Evolutionary conservation across 768 basidiomycete species (phyloP).

Genomic region (Trametes cingulata): DNA sequence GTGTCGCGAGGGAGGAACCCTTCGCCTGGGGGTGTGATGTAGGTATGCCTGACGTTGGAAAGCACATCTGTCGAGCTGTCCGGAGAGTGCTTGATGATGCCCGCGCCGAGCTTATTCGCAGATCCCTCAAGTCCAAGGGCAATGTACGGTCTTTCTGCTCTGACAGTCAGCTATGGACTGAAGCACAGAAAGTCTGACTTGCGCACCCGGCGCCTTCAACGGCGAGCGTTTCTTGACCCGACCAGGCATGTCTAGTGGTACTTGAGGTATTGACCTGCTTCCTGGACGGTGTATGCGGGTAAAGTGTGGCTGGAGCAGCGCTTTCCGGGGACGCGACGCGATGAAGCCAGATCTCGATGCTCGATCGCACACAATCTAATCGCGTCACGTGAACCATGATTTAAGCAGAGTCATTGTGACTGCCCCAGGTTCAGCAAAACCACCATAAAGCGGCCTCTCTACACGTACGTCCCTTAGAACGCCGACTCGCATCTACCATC

Average conservation of each 20-base stretch:
- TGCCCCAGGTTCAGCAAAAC: background rate
- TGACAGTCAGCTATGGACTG: background rate
- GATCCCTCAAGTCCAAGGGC: conserved; percentile 98
- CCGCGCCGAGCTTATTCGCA: conserved; percentile 96
- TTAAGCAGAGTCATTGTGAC: conserved; percentile 21
- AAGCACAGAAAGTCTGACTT: background rate
- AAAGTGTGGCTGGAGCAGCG: background rate
- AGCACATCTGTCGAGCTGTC: conserved; percentile 76
- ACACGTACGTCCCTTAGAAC: background rate
- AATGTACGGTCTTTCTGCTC: conserved; percentile 65
- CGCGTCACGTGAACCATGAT: conserved; percentile 13
- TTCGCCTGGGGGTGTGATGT: conserved; percentile 97
- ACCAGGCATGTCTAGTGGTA: conserved; percentile 23
- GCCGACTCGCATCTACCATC: background rate
- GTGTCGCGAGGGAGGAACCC: conserved; percentile 97
- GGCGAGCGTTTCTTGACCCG: conserved; percentile 29
- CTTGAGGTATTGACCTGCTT: background rate
- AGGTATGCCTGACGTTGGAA: conserved; percentile 96
- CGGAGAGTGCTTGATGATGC: conserved; percentile 80
- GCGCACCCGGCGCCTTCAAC: conserved; percentile 36
- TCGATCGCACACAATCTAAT: conserved; percentile 11
- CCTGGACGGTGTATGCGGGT: background rate
- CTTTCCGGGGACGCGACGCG: background rate
- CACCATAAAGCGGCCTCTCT: background rate
- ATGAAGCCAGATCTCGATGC: conserved; percentile 11